Evolutionary conservation across 306 rosid species (phyloP).

Genomic region (Pyrus pyrifolia): DNA sequence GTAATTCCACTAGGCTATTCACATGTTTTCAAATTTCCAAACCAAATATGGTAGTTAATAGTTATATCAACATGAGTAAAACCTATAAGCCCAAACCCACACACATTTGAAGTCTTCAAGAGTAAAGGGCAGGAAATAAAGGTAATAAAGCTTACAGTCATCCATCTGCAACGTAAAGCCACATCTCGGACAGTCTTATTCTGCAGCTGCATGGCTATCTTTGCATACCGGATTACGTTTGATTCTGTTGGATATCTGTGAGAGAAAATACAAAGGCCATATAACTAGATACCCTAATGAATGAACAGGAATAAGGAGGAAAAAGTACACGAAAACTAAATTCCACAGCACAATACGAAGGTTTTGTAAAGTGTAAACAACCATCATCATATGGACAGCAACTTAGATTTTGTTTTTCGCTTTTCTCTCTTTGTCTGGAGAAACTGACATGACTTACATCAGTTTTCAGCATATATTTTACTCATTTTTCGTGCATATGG

Average conservation of each 20-base stretch:
- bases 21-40: neutral
- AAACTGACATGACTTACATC: neutral
- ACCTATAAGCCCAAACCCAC: neutral
- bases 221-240: slow-evolving; percentile 65
- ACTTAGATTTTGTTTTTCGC: neutral
- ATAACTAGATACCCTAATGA: neutral
- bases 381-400: neutral
- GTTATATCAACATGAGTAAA: neutral
- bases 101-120: neutral
- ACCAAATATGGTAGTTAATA: neutral
- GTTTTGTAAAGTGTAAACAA: neutral
- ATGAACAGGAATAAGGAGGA: neutral
- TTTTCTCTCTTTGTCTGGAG: neutral
- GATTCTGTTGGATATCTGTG: slow-evolving; percentile 54
- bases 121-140: neutral
- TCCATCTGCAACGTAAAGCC: slow-evolving; percentile 95
- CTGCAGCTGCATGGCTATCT: slow-evolving; percentile 77
- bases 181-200: slow-evolving; percentile 87
- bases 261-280: slow-evolving; percentile 1
- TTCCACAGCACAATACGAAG: neutral
- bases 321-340: neutral
- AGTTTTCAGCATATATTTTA: neutral
- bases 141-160: slow-evolving; percentile 59
- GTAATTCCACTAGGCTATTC: neutral
- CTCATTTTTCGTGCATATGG: neutral